Percentiles rank a stretch among this genome's conserved stretches.
These are phyloP conservation scores for Hypoxylon sp. DNA, from an alignment of 2,329 filamentous ascomycete species.

Conservation along the genomic window DNA sequence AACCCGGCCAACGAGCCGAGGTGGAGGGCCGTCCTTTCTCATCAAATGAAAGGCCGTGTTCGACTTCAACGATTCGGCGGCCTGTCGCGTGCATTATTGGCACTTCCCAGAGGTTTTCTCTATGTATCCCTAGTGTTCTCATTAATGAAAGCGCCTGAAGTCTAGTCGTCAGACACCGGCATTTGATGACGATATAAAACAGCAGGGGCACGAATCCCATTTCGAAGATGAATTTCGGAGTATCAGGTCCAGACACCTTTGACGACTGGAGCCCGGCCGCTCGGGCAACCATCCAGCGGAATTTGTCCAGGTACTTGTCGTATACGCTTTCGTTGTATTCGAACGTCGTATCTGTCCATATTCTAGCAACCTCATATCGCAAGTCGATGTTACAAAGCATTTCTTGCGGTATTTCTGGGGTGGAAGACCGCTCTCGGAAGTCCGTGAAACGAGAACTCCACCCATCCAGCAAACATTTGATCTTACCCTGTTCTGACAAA, in stretches of 20 bases:
- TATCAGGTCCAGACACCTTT: not conserved
- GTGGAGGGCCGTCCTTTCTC: slow-evolving; percentile 38
- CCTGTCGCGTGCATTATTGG: slow-evolving; percentile 52
- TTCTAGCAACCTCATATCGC: slow-evolving; percentile 50
- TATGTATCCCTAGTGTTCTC: slow-evolving; percentile 47
- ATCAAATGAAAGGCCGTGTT: slow-evolving; percentile 54
- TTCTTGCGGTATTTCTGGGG: slow-evolving; percentile 7
- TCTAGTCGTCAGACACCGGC: slow-evolving; percentile 55
- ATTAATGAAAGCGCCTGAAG: slow-evolving; percentile 54
- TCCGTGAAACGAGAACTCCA: slow-evolving; percentile 52
- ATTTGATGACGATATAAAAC: slow-evolving; percentile 56
- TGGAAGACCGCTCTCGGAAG: slow-evolving; percentile 17
- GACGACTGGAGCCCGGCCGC: slow-evolving; percentile 41
- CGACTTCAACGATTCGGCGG: slow-evolving; percentile 55
- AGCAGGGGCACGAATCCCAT: slow-evolving; percentile 57
- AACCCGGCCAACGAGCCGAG: slow-evolving; percentile 39
- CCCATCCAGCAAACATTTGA: slow-evolving; percentile 44
- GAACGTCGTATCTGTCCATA: slow-evolving; percentile 54
- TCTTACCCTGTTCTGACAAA: slow-evolving; percentile 42
- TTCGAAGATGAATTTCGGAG: slow-evolving; percentile 57
- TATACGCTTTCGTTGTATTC: slow-evolving; percentile 53
- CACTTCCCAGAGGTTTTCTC: slow-evolving; percentile 57
- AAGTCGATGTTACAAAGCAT: slow-evolving; percentile 48
- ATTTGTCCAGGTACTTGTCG: slow-evolving; percentile 52
- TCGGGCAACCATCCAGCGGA: slow-evolving; percentile 51